Base-by-base conservation (phyloP, 2,329 filamentous ascomycete genomes). In the Lasiodiplodia sp. region DNA sequence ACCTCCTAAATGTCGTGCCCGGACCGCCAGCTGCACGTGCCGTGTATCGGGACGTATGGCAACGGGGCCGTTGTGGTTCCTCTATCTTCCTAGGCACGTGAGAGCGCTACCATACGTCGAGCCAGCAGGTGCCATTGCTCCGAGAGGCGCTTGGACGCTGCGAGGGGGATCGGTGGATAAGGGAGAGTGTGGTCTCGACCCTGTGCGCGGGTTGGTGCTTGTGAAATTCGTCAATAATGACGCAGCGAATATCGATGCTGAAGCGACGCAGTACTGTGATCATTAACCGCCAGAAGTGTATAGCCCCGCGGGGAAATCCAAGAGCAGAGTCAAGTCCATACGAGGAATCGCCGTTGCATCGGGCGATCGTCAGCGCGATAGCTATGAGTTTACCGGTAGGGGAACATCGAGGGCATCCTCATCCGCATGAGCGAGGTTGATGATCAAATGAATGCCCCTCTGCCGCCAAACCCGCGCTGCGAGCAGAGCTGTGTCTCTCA, bases 161-260 rank as follows among this genome's bases (percentile, higher is more conserved):
- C 47, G 47, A n/a, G 47, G 60, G 51, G 60, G 60, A 64, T 64
- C 60, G 37, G 44, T 64, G 60, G 58, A 34, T 37, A 38, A 64
- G 60, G 60, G 58, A 63, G 44, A 47, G 60, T n/a, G 51, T n/a
- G 60, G 60, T 52, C 60, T 64, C 60, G 60, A 64, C 60, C n/a
- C 44, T 64, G 44, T n/a, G 60, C 57, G 47, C 37, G 37, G 60
- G 18, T 28, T 14, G 34, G 28, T 63, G 60, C 44, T 63, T 44
- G 38, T 63, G 34, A 23, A 16, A 38, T 23, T 10, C n/a, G 44
- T 37, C 38, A 64, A 64, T 64, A 63, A 64, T 64, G 60, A 64
- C 60, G 60, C 60, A 64, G 21, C 28, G 47, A 10, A 21, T 28
- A 52, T 64, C 60, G 47, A 64, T 31, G 37, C 25, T 64, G 60